Evolutionary conservation across 2,329 filamentous ascomycete species (phyloP), one percentile per base, ranked within the genome.

Genomic region (Microsporum canis): DNA sequence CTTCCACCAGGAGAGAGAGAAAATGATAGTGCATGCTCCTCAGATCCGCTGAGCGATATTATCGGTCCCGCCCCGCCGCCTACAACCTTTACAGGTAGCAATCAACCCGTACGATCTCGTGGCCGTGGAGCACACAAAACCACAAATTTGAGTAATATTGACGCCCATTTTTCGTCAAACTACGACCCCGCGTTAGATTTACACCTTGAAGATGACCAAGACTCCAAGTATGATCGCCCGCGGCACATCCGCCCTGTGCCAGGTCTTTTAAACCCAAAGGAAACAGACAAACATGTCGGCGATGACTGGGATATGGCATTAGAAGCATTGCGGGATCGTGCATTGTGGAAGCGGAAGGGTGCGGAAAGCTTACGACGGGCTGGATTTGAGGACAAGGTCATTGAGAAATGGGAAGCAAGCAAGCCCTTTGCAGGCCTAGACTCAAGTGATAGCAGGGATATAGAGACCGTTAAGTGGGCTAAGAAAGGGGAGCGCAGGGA

Each of bases 261-360:
- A 1, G 73, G 73, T 12, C 68, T 76, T 56, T 79, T 80, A 63
- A 49, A 45, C n/a, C 57, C 57, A 10, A 39, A 47, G 17, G 57
- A 45, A 38, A n/a, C 17, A 14, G 43, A 49, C 41, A 59, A 43
- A 33, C 27, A 45, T 43, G 74, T 76, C 0, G 76, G 75, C 2
- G 84, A 86, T 63, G 84, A 89, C 63, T 96, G 90, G 91, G 88
- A 89, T 51, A 83, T 89, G 67, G 85, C 88, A 0, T 78, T 94
- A 0, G 90, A 95, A 73, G 85, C 86, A 3, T 79, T 89, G 61
- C 82, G 87, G 43, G 90, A 95, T 70, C 84, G 89, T n/a, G 83
- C 89, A 66, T 86, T 85, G 65, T 91, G 88, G 84, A 85, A 84
- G 68, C 80, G 85, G 64, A 84, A 86, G 66, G 89, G 90, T 34